Evolutionary conservation across 208 protist species (phyloP).

Genomic region (Crithidia thermophila): DNA sequence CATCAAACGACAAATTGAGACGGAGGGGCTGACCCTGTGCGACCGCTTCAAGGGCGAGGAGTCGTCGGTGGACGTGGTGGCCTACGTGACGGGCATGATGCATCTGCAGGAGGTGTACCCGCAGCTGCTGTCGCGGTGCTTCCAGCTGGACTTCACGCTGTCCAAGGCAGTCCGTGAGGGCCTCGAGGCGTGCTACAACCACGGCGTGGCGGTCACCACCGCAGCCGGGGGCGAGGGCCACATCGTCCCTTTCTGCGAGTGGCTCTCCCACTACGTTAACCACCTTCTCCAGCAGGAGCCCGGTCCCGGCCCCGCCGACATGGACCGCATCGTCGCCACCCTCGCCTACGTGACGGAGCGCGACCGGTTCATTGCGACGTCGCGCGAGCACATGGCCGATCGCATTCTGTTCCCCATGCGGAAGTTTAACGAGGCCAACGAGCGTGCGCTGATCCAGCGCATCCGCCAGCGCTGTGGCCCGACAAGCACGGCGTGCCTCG

Average conservation of each 20-base stretch:
- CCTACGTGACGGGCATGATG: constrained; percentile 75
- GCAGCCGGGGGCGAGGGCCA: constrained; percentile 11
- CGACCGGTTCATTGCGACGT: constrained; percentile 76
- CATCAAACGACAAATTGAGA: constrained; percentile 50
- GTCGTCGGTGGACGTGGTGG: constrained; percentile 51
- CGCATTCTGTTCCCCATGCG: constrained; percentile 75
- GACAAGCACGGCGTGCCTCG: constrained; percentile 73
- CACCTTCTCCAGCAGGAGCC: constrained; percentile 59
- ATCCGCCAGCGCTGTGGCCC: constrained; percentile 73
- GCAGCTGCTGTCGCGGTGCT: constrained; percentile 55
- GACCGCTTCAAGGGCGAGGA: constrained; percentile 49
- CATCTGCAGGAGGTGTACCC: constrained; percentile 76
- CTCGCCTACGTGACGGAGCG: constrained; percentile 78
- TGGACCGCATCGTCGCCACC: constrained; percentile 63
- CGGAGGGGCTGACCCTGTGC: constrained; percentile 51
- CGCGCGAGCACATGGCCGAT: constrained; percentile 76
- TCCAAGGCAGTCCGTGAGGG: constrained; percentile 72
- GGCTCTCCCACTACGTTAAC: constrained; percentile 81
- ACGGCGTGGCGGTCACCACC: constrained; percentile 45
- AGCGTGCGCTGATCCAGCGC: constrained; percentile 70
- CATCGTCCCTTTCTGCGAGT: constrained; percentile 65
- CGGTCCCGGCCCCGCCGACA: constrained; percentile 39
- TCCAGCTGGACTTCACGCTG: constrained; percentile 64
- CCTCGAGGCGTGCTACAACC: constrained; percentile 68
- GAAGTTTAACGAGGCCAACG: constrained; percentile 60